Conservation (phyloP, 805 yeast species). For the Allodekkera sacchari region DNA sequence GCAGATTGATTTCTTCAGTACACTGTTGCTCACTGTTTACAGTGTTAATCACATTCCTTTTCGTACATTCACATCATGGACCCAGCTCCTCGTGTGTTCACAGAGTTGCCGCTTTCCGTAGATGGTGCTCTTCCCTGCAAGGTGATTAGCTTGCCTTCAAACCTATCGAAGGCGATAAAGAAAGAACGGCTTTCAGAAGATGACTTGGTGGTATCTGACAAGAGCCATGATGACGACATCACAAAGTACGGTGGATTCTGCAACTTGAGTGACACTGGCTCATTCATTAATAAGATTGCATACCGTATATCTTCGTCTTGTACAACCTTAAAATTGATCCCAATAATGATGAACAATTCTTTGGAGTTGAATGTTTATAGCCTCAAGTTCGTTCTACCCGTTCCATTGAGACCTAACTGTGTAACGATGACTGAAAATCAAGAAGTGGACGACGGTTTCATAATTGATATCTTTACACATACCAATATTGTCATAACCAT, state of each 20-base stretch:
- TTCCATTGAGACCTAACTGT: conserved; percentile 28
- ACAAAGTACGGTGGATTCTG: conserved; percentile 14
- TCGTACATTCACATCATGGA: too few relatives aligned
- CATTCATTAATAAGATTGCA: conserved; percentile 23
- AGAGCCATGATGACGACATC: background rate
- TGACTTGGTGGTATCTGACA: background rate
- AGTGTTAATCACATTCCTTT: too few relatives aligned
- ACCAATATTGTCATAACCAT: conserved; percentile 46
- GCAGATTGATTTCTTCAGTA: too few relatives aligned
- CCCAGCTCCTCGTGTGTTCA: background rate
- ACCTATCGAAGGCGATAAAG: conserved; percentile 6
- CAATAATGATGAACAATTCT: conserved; percentile 30
- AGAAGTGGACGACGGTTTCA: conserved; percentile 21
- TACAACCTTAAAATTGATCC: conserved; percentile 29
- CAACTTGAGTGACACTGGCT: conserved; percentile 7
- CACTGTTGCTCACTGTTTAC: too few relatives aligned
- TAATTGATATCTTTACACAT: conserved; percentile 48
- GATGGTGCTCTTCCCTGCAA: background rate
- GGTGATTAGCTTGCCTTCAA: conserved; percentile 4
- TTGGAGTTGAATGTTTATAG: conserved; percentile 28
- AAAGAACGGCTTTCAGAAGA: conserved; percentile 1
- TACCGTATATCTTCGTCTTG: conserved; percentile 25
- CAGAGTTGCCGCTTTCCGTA: conserved; percentile 2
- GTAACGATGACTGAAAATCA: conserved; percentile 26
- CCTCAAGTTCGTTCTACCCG: conserved; percentile 33